Evolutionary conservation across 176 grass and related monocot genomes (phyloP).

Genomic region (Oryza officinalis): DNA sequence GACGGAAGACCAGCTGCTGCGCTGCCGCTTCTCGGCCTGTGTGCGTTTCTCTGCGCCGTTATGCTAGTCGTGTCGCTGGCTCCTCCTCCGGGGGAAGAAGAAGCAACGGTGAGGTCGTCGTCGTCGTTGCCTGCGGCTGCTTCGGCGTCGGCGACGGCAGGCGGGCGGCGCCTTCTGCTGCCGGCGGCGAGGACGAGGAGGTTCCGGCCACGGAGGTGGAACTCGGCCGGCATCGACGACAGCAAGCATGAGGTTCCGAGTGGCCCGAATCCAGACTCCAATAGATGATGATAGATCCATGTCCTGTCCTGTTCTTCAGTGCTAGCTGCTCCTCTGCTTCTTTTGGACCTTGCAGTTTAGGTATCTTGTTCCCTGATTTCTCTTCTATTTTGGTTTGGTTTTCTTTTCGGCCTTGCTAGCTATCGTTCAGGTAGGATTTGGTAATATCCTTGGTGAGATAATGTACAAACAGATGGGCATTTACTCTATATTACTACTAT

Average conservation of each 20-base stretch:
- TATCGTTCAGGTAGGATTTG: background rate
- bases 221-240: constrained; percentile 40
- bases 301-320: background rate
- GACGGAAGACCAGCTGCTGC: background rate
- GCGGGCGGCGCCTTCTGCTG: constrained; percentile 29
- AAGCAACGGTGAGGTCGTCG: background rate
- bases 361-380: background rate
- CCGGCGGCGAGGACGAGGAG: constrained; percentile 31
- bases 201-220: constrained; percentile 39
- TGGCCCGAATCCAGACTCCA: constrained; percentile 77
- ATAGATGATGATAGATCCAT: constrained; percentile 28
- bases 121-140: background rate
- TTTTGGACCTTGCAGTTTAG: background rate
- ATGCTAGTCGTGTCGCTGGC: constrained; percentile 35
- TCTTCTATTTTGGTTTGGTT: background rate
- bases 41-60: constrained; percentile 28
- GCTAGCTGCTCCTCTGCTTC: background rate
- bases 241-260: constrained; percentile 76
- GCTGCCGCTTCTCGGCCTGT: constrained; percentile 25
- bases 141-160: background rate
- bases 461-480: constrained; percentile 42
- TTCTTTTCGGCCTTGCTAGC: background rate
- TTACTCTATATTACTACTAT: background rate
- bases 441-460: constrained; percentile 10
- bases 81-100: background rate